Evolutionary conservation across 805 yeast genomes (phyloP).

Genomic region (Lipomyces yamadae): DNA sequence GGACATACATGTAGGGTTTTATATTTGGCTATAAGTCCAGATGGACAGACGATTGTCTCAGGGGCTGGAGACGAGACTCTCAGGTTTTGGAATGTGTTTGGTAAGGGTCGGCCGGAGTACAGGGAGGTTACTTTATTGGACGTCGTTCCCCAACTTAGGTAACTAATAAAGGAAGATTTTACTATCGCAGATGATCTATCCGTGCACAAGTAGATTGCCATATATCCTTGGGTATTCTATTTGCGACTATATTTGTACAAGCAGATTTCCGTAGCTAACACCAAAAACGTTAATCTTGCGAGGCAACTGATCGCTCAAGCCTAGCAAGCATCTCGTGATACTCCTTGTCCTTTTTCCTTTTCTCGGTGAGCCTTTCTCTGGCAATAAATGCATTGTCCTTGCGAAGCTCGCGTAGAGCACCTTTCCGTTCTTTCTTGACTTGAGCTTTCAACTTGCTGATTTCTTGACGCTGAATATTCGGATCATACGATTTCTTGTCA

Average conservation of each 20-base stretch:
- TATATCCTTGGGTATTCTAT: background rate
- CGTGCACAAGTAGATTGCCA: background rate
- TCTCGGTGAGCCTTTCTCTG: slow-evolving; percentile 78
- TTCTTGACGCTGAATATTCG: slow-evolving; percentile 80
- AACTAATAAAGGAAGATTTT: background rate
- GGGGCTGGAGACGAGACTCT: slow-evolving; percentile 99
- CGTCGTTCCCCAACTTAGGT: slow-evolving; percentile 32
- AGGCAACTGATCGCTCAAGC: slow-evolving; percentile 82
- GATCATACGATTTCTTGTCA: slow-evolving; percentile 88
- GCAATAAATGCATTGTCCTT: slow-evolving; percentile 86
- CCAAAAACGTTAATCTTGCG: slow-evolving; percentile 57
- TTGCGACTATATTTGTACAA: background rate
- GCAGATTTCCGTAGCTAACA: background rate
- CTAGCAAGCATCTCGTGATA: slow-evolving; percentile 90
- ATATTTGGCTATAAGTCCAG: slow-evolving; percentile 88
- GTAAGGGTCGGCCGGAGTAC: slow-evolving; percentile 35
- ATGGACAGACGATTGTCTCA: slow-evolving; percentile 94
- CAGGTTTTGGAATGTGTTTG: slow-evolving; percentile 94
- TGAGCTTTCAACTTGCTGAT: slow-evolving; percentile 79
- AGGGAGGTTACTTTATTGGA: slow-evolving; percentile 32
- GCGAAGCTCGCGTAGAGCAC: slow-evolving; percentile 85
- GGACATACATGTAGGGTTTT: slow-evolving; percentile 94
- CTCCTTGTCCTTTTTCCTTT: slow-evolving; percentile 72
- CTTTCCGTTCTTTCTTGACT: slow-evolving; percentile 89
- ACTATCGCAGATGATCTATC: background rate